Base-by-base conservation (phyloP, 2,329 filamentous ascomycete species). In the Cadophora sp. region DNA sequence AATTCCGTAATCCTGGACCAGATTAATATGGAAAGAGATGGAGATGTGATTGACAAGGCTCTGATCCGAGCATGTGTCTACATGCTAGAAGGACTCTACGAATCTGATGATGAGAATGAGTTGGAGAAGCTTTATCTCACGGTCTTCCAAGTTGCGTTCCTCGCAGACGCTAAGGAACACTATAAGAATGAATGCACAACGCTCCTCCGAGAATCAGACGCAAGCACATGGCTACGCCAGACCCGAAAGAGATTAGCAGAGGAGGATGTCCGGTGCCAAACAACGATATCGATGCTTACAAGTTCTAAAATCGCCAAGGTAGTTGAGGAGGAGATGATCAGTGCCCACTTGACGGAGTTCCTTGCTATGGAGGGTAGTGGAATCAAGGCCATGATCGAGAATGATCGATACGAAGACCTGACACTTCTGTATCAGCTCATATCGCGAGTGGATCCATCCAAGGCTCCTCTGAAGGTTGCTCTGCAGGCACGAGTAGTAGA, bases 21-120 rank as follows among this genome's bases (percentile, higher is more conserved):
- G 80, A 91, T 99, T 71, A 88, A 91, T 68, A 94, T 97, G 89
- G 96, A 98, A 78, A 86, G 96, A 33, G 89, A 94, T 66, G 96
- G 95, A 33, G 94, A 97, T 73, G 87, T 93, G 16, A 94, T 98
- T 68, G 92, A 98, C 78, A 89, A 92, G 72, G 86, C 88, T 43
- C 83, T 97, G 4, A 88, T 98, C 72, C 91, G 93, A 71, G 91
- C 92, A 61, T 95, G 93, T 76, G 87, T 93, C 2, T 89, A 91
- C 73, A 97, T 99, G 94, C 84, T 99, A 6, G 95, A 96, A 76
- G 88, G 88, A 8, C 83, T 99, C 0, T 96, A 97, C 77, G 91
- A 97, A 77, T 90, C 89, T 0, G 87, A 94, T 65, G 85, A 89
- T 4, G 94, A 97, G 76, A 86, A 87, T 5, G 91, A 96, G 70